Percentiles rank a stretch among this genome's conserved stretches.
These are phyloP conservation scores for Coccomyxa sp. DNA, from an alignment of 139 green algal species.

Conservation along the genomic window DNA sequence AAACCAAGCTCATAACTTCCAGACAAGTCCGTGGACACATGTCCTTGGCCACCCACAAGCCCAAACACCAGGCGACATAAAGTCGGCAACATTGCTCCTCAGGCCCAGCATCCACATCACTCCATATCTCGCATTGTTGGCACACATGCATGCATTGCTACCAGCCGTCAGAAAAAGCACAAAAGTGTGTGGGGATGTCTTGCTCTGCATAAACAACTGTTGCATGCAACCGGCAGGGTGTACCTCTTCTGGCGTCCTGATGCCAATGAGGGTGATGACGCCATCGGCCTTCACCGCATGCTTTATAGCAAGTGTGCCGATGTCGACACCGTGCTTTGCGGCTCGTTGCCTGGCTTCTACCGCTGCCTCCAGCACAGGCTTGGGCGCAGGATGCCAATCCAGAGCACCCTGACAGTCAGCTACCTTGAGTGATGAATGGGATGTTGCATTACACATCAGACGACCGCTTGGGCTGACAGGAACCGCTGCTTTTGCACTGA, in stretches of 20 bases:
- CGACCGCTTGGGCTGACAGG: background rate
- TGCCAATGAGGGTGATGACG: slow-evolving; percentile 6
- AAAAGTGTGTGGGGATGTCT: background rate
- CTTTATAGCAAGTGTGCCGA: slow-evolving; percentile 63
- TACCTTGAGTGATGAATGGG: background rate
- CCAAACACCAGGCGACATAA: background rate
- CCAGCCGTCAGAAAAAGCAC: background rate
- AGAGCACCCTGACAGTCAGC: slow-evolving; percentile 59
- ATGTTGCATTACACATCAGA: background rate
- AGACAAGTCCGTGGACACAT: background rate
- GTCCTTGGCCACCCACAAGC: background rate
- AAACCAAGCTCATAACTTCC: background rate
- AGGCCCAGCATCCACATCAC: background rate
- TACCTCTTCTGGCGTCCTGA: slow-evolving; percentile 1
- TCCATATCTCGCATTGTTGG: background rate
- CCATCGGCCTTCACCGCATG: background rate
- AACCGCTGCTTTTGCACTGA: background rate
- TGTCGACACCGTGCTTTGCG: slow-evolving; percentile 32
- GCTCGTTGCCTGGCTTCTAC: slow-evolving; percentile 42
- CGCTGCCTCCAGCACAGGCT: slow-evolving; percentile 53
- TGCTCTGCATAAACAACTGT: background rate
- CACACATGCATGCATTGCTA: background rate
- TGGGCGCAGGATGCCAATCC: slow-evolving; percentile 85
- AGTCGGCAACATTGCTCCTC: background rate
- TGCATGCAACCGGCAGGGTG: too few relatives aligned